Percentiles rank a stretch among this genome's conserved stretches.
Conservation (phyloP, 352 stramenopile genomes). For the Phytophthora palmivora region DNA sequence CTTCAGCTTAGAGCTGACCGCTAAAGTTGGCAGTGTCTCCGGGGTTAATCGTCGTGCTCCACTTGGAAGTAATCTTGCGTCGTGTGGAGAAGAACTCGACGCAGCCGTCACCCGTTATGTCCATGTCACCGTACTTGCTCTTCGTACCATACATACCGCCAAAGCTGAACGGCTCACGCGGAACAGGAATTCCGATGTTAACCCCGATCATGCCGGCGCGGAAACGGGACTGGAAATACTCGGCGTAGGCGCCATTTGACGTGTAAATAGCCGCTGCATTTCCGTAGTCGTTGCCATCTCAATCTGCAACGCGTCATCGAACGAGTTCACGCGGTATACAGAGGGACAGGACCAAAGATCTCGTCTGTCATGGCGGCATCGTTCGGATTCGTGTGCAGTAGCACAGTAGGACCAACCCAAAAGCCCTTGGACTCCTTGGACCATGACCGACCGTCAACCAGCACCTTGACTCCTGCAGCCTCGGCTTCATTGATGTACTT, state of each 20-base stretch:
- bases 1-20: conserved; percentile 53
- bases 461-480: conserved; percentile 79
- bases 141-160: conserved; percentile 96
- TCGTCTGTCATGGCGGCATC: conserved; percentile 95
- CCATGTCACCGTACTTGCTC: conserved; percentile 98
- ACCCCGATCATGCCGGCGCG: conserved; percentile 95
- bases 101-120: conserved; percentile 97
- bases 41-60: conserved; percentile 65
- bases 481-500: conserved; percentile 95
- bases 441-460: conserved; percentile 93
- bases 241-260: conserved; percentile 91
- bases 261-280: conserved; percentile 98
- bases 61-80: conserved; percentile 98
- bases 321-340: conserved; percentile 82
- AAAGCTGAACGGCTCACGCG: conserved; percentile 96
- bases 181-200: conserved; percentile 97
- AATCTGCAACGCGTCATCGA: conserved; percentile 95
- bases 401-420: conserved; percentile 97
- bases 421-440: conserved; percentile 56
- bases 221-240: conserved; percentile 95
- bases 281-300: conserved; percentile 96
- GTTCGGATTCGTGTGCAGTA: conserved; percentile 89
- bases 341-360: conserved; percentile 97
- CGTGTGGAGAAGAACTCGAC: conserved; percentile 98
- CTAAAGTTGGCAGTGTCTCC: conserved; percentile 77